Evolutionary conservation across 306 rosid species (phyloP).

Genomic region (Phaseolus lunatus): DNA sequence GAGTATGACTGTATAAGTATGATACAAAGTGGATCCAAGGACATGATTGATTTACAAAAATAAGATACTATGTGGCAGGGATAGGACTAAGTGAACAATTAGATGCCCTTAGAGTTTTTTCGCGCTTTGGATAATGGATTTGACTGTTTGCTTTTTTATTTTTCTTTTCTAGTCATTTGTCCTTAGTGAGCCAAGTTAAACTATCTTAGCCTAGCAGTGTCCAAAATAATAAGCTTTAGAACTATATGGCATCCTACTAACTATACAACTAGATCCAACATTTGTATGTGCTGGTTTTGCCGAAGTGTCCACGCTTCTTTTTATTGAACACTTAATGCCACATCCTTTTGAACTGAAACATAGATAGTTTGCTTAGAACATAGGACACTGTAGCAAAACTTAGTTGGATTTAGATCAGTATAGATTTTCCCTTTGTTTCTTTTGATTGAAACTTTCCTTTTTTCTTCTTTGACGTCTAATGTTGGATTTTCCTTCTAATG

Average conservation of each 20-base stretch:
- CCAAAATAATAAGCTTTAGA: neutral
- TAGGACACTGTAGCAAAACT: neutral
- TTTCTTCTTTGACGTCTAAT: neutral
- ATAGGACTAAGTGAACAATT: slow-evolving; percentile 24
- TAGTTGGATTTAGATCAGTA: slow-evolving; percentile 9
- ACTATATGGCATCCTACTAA: neutral
- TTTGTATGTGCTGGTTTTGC: slow-evolving; percentile 22
- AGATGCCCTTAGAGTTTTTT: slow-evolving; percentile 3
- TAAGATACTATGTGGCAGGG: slow-evolving; percentile 17
- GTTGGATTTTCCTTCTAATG: slow-evolving; percentile 11
- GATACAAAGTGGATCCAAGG: neutral
- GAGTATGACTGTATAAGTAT: neutral
- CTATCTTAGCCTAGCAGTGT: neutral
- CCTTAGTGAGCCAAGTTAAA: neutral
- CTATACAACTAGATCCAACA: neutral
- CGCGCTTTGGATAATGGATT: slow-evolving; percentile 18
- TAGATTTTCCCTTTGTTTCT: neutral
- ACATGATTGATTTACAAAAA: slow-evolving; percentile 1
- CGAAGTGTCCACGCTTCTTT: slow-evolving; percentile 8
- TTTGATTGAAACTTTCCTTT: neutral
- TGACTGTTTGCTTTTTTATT: slow-evolving; percentile 25
- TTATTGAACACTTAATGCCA: neutral
- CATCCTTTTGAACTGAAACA: neutral
- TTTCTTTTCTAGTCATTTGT: neutral
- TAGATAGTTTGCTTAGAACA: neutral